A percentile compares a stretch with the other conserved stretches of the same genome.
Conservation (phyloP, 345 rosid genomes). For the Pugionium dolabratum region DNA sequence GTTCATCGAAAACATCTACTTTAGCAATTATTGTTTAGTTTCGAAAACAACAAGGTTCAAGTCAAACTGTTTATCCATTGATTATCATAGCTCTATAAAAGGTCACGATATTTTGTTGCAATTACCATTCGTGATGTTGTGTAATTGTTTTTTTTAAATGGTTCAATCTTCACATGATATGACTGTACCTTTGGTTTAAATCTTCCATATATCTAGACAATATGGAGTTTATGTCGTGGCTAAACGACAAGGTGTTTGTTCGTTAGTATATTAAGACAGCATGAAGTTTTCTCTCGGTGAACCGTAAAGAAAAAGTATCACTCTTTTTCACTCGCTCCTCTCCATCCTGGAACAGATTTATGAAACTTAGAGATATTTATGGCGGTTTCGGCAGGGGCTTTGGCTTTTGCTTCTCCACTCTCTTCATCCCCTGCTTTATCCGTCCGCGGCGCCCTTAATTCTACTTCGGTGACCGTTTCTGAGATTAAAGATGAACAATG, state of each 20-base stretch:
- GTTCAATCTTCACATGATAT: neutral
- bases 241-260: slow-evolving; percentile 8
- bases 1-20: slow-evolving; percentile 11
- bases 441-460: slow-evolving; percentile 27
- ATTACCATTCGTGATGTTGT: neutral
- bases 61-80: neutral
- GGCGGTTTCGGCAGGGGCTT: slow-evolving; percentile 42
- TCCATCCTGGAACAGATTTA: slow-evolving; percentile 13
- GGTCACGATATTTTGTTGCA: neutral
- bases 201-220: too few species aligned
- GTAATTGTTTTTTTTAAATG: neutral
- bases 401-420: slow-evolving; percentile 32
- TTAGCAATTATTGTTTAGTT: slow-evolving; percentile 32
- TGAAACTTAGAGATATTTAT: slow-evolving; percentile 32
- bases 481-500: slow-evolving; percentile 35
- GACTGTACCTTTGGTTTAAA: neutral
- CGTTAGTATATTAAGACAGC: neutral
- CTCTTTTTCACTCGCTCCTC: neutral
- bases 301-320: neutral
- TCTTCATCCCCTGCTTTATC: slow-evolving; percentile 28
- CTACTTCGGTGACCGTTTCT: slow-evolving; percentile 10
- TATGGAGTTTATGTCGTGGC: too few species aligned
- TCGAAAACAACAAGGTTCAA: neutral
- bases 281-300: neutral
- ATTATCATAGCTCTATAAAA: neutral